Evolutionary conservation across 2,329 filamentous ascomycete genomes (phyloP).

Genomic region (Teratosphaeria destructans): DNA sequence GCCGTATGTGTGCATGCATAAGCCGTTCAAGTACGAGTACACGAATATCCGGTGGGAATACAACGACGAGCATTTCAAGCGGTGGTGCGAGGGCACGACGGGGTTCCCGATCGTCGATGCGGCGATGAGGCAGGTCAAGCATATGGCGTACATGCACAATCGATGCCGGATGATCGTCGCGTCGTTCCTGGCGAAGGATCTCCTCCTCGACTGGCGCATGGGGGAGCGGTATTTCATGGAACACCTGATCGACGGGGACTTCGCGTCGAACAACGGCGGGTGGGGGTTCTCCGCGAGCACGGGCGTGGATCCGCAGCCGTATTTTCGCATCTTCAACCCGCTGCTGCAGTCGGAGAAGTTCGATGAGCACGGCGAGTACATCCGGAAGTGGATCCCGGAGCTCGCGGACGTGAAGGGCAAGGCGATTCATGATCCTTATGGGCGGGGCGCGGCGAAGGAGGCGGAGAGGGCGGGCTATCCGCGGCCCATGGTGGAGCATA

Average conservation of each 20-base stretch:
- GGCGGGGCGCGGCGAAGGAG: conserved; percentile 46
- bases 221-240: conserved; percentile 80
- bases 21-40: conserved; percentile 74
- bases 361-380: conserved; percentile 67
- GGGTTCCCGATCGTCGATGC: conserved; percentile 80
- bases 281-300: conserved; percentile 58
- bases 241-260: conserved; percentile 66
- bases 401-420: conserved; percentile 52
- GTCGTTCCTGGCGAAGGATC: conserved; percentile 69
- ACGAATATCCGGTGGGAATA: conserved; percentile 61
- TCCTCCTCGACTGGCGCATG: conserved; percentile 73
- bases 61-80: conserved; percentile 47
- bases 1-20: conserved; percentile 74
- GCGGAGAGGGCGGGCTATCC: conserved; percentile 65
- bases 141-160: conserved; percentile 72
- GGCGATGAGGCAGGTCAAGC: conserved; percentile 66
- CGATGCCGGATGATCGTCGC: conserved; percentile 75
- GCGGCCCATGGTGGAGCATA: conserved; percentile 63
- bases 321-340: conserved; percentile 86
- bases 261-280: conserved; percentile 65
- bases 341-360: conserved; percentile 78
- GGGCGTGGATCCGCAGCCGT: conserved; percentile 77
- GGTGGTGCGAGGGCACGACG: conserved; percentile 65
- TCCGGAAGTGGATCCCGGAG: conserved; percentile 73
- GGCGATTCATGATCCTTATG: conserved; percentile 74